Percentiles rank a stretch among this genome's conserved stretches.
These are phyloP conservation scores for Micractinium sp. DNA, from an alignment of 139 green algal species.

Conservation along the genomic window DNA sequence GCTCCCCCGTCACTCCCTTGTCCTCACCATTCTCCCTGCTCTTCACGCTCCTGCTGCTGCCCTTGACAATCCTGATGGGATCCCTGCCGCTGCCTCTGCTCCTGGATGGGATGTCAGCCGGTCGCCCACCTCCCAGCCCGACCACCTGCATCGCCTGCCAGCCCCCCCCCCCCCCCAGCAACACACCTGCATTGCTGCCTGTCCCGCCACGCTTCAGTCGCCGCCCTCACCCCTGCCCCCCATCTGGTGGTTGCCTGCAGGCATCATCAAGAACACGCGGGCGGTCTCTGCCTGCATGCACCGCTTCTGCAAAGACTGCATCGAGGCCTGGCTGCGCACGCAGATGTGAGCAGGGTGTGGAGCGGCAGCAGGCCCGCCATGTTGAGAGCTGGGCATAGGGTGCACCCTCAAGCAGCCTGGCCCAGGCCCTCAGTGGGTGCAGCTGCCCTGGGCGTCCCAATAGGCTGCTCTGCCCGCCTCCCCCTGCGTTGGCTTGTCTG, in stretches of 20 bases:
- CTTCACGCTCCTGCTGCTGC: too few species aligned
- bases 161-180: neutral
- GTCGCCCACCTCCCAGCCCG: neutral
- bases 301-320: constrained; percentile 61
- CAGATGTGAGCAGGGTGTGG: constrained; percentile 27
- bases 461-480: neutral
- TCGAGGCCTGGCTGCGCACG: constrained; percentile 58
- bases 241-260: constrained; percentile 16
- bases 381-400: neutral
- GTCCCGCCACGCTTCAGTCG: too few species aligned
- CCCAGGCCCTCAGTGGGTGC: neutral
- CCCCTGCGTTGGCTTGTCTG: neutral
- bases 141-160: neutral
- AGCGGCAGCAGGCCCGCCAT: too few species aligned
- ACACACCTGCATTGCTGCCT: neutral
- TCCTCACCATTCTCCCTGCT: too few species aligned
- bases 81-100: too few species aligned
- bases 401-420: neutral
- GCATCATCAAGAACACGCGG: constrained; percentile 45
- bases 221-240: neutral
- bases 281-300: constrained; percentile 63
- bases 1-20: too few species aligned
- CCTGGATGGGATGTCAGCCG: too few species aligned
- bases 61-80: too few species aligned
- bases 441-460: neutral